These are phyloP conservation scores for Tricharina praecox DNA, from an alignment of 495 filamentous ascomycete species.

Conservation along the genomic window DNA sequence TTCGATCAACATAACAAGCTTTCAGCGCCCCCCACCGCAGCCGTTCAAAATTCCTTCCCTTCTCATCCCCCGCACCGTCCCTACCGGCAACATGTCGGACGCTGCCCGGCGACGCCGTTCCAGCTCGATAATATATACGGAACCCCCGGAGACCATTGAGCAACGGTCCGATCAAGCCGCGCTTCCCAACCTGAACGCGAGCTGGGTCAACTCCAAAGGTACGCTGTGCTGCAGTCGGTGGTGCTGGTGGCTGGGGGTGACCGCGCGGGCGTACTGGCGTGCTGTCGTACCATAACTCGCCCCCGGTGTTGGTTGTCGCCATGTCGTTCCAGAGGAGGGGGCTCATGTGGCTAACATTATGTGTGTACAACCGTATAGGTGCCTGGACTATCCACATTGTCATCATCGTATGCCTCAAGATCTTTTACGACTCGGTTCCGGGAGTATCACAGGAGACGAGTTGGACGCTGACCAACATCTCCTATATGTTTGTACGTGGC, in stretches of 20 bases:
- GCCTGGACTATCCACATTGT: constrained; percentile 96
- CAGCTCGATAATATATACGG: constrained; percentile 90
- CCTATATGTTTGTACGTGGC: constrained; percentile 62
- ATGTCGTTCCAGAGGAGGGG: too few relatives aligned
- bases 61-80: constrained; percentile 26
- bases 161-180: constrained; percentile 89
- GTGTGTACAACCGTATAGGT: constrained; percentile 40
- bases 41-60: too few relatives aligned
- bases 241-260: too few relatives aligned
- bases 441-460: constrained; percentile 91
- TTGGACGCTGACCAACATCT: constrained; percentile 96
- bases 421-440: constrained; percentile 88
- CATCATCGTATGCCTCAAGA: constrained; percentile 74
- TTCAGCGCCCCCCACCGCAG: too few relatives aligned
- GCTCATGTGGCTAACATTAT: neutral
- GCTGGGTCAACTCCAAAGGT: constrained; percentile 99
- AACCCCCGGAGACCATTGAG: constrained; percentile 86
- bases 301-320: too few relatives aligned
- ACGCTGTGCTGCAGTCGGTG: constrained; percentile 8
- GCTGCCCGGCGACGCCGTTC: too few relatives aligned
- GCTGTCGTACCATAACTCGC: too few relatives aligned
- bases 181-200: constrained; percentile 77
- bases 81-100: constrained; percentile 24
- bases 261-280: neutral
- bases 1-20: too few relatives aligned